These are phyloP conservation scores for Chloropicon primus DNA, from an alignment of 139 green algal species.

Conservation along the genomic window DNA sequence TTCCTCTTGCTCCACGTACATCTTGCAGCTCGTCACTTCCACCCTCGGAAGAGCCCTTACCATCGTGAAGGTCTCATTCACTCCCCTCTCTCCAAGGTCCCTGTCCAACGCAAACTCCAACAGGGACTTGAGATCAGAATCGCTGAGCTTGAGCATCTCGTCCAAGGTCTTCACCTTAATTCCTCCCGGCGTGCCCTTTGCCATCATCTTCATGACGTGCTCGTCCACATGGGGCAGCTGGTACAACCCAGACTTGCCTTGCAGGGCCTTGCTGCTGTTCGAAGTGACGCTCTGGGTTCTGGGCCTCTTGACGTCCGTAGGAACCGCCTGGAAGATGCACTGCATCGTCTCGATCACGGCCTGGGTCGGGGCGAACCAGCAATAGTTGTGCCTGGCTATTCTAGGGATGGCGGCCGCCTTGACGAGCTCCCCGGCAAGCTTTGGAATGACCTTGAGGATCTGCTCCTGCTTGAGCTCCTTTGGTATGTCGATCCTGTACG, in stretches of 20 bases:
- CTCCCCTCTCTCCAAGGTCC: constrained; percentile 14
- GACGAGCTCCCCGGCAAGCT: constrained; percentile 69
- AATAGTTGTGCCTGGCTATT: constrained; percentile 23
- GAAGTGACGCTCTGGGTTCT: neutral
- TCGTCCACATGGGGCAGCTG: constrained; percentile 61
- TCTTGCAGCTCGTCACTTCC: neutral
- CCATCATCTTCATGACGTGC: constrained; percentile 47
- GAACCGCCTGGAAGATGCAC: constrained; percentile 53
- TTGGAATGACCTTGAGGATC: constrained; percentile 47
- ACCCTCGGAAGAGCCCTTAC: constrained; percentile 9
- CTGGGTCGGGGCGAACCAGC: constrained; percentile 62
- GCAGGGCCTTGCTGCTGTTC: constrained; percentile 16
- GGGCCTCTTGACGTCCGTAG: neutral
- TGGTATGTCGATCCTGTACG: constrained; percentile 19
- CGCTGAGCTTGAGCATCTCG: neutral
- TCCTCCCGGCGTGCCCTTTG: constrained; percentile 3
- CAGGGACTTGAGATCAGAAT: neutral
- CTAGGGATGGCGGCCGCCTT: constrained; percentile 53
- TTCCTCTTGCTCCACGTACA: constrained; percentile 20
- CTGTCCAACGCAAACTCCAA: constrained; percentile 46
- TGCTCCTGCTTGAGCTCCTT: constrained; percentile 50
- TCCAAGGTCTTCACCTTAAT: constrained; percentile 38
- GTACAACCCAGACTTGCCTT: constrained; percentile 33
- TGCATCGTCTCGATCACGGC: constrained; percentile 67
- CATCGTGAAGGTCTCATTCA: constrained; percentile 24